A percentile compares a stretch with the other conserved stretches of the same genome.
phyloP scores from a whole-genome alignment of 208 protist species.

The Trichomonas gallinae region DNA sequence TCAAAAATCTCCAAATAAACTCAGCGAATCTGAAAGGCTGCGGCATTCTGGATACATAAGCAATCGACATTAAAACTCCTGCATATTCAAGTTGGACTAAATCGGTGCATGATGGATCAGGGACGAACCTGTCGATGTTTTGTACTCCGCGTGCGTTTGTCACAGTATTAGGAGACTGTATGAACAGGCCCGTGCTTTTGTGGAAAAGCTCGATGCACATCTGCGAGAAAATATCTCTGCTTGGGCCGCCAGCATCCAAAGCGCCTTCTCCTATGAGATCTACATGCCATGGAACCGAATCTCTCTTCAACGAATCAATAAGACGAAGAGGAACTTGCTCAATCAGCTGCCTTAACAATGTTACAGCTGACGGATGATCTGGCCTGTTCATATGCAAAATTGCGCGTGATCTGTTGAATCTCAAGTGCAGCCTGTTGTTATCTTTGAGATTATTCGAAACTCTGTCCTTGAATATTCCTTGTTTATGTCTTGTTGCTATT shows the following conservation, averaged over 20 bases:
- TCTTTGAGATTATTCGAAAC: not conserved
- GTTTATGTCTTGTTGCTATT: not conserved
- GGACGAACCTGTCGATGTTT: not conserved
- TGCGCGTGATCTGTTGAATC: not conserved
- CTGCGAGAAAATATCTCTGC: not conserved
- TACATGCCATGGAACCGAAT: not conserved
- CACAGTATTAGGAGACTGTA: not conserved
- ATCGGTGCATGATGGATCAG: not conserved
- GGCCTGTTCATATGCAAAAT: not conserved
- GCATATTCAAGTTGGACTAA: not conserved
- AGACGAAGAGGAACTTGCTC: not conserved
- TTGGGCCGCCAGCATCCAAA: not conserved
- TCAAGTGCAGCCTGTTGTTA: not conserved
- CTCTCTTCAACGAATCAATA: not conserved
- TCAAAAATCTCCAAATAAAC: not conserved
- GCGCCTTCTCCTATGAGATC: not conserved
- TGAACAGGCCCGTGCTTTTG: not conserved
- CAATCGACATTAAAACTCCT: not conserved
- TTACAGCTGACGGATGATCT: not conserved
- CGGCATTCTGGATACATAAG: not conserved
- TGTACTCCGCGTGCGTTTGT: no score
- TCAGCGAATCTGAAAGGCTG: not conserved
- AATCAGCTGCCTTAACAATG: not conserved
- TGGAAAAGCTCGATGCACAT: not conserved
- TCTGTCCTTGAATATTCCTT: not conserved